phyloP scores from a whole-genome alignment of 2,329 filamentous ascomycete species.

The Dothiorella sarmentorum region DNA sequence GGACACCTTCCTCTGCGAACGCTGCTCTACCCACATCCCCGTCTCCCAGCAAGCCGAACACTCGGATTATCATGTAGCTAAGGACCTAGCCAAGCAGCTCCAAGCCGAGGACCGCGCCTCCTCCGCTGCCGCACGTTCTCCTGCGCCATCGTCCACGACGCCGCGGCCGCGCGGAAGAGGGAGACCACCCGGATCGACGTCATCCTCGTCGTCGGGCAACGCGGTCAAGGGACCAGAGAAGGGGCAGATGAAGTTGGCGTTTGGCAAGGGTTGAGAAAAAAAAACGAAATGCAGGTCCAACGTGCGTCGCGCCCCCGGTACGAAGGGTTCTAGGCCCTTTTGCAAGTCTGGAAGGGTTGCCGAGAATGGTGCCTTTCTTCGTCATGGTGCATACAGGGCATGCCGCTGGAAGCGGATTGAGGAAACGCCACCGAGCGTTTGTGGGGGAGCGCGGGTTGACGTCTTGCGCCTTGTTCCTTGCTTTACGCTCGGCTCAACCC shows the following conservation, averaged over 20 bases:
- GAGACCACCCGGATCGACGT: conserved; percentile 35
- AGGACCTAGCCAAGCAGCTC: conserved; percentile 68
- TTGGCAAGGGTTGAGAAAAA: conserved; percentile 31
- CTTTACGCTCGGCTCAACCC: background rate
- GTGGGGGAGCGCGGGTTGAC: background rate
- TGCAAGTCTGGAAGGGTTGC: no score
- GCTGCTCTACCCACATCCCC: conserved; percentile 62
- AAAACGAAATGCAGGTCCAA: no score
- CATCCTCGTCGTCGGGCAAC: conserved; percentile 17
- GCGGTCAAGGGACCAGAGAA: conserved; percentile 35
- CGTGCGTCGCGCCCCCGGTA: background rate
- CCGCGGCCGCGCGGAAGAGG: conserved; percentile 30
- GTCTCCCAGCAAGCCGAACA: conserved; percentile 67
- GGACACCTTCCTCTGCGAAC: conserved; percentile 54
- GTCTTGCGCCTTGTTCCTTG: background rate
- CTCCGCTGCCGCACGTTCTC: conserved; percentile 5
- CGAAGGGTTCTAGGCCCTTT: background rate
- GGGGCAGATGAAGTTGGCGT: conserved; percentile 45
- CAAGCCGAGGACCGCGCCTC: conserved; percentile 28
- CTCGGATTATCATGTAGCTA: conserved; percentile 91
- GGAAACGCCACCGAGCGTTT: background rate
- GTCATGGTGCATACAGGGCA: background rate
- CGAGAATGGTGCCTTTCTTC: background rate
- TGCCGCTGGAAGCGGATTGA: background rate
- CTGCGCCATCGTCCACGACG: conserved; percentile 24